These are phyloP conservation scores for Acer yangbiense DNA, from an alignment of 345 rosid genomes.

Conservation along the genomic window DNA sequence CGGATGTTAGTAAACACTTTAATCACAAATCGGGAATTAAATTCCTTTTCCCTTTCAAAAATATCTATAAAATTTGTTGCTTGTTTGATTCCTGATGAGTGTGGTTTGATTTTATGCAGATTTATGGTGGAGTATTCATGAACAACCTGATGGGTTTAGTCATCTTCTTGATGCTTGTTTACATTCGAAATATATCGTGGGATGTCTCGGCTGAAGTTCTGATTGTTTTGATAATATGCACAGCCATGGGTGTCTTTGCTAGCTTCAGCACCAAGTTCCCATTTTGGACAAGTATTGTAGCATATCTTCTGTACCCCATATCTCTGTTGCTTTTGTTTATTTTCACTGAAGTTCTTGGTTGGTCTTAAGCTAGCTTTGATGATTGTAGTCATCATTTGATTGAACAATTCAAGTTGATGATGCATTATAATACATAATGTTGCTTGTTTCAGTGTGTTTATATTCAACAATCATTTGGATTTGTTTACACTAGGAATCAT, in stretches of 20 bases:
- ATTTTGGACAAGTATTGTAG: constrained; percentile 39
- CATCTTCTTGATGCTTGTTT: constrained; percentile 40
- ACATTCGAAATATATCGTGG: constrained; percentile 37
- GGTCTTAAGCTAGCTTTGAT: constrained; percentile 17
- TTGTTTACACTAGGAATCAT: too few species aligned
- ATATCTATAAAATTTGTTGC: neutral
- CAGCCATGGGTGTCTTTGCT: constrained; percentile 31
- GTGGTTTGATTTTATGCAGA: constrained; percentile 22
- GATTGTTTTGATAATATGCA: constrained; percentile 26
- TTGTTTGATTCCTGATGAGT: neutral
- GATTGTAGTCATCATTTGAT: too few species aligned
- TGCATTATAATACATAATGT: too few species aligned
- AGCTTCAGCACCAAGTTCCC: constrained; percentile 35
- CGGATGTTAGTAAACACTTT: too few species aligned
- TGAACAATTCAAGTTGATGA: too few species aligned
- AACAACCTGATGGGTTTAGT: constrained; percentile 42
- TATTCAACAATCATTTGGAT: too few species aligned
- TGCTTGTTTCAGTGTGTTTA: too few species aligned
- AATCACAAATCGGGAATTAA: too few species aligned
- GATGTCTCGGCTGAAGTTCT: constrained; percentile 43
- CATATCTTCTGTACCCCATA: constrained; percentile 38
- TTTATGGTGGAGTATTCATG: constrained; percentile 51
- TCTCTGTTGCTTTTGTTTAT: constrained; percentile 40
- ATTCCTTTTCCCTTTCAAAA: neutral
- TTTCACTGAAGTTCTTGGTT: constrained; percentile 39